Evolutionary conservation across 805 yeast genomes (phyloP).

Genomic region (Metschnikowia rubicola): DNA sequence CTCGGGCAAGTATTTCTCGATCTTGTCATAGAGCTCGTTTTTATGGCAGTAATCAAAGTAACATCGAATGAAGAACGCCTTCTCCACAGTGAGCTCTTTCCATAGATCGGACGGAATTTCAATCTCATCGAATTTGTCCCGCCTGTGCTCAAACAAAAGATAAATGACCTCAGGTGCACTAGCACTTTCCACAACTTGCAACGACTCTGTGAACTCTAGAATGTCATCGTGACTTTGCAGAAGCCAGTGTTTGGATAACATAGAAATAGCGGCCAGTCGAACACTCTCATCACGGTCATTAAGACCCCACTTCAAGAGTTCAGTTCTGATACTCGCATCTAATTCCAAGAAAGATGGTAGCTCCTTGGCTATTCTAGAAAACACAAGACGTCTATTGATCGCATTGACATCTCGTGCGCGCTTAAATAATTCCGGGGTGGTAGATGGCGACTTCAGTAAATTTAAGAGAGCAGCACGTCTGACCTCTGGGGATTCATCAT

Average conservation of each 20-base stretch:
- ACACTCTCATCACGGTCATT: slow-evolving; percentile 81
- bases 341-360: slow-evolving; percentile 52
- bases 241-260: slow-evolving; percentile 75
- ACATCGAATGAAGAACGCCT: slow-evolving; percentile 66
- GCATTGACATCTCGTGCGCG: slow-evolving; percentile 80
- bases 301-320: slow-evolving; percentile 77
- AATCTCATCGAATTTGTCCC: slow-evolving; percentile 59
- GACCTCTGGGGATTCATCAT: slow-evolving; percentile 85
- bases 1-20: slow-evolving; percentile 77
- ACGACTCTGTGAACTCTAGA: slow-evolving; percentile 62
- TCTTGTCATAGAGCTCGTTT: slow-evolving; percentile 46
- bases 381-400: slow-evolving; percentile 69
- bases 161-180: slow-evolving; percentile 67
- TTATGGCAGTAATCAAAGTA: slow-evolving; percentile 63
- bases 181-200: slow-evolving; percentile 66
- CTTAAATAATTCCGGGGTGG: slow-evolving; percentile 61
- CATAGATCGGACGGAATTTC: slow-evolving; percentile 65
- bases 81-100: slow-evolving; percentile 68
- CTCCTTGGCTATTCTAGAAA: slow-evolving; percentile 61
- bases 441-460: slow-evolving; percentile 50
- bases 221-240: slow-evolving; percentile 65
- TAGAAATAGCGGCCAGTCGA: slow-evolving; percentile 61
- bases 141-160: slow-evolving; percentile 56
- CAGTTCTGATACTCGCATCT: slow-evolving; percentile 57
- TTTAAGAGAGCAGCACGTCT: slow-evolving; percentile 80